Conservation (phyloP, 345 rosid species). For the Geranium brycei region DNA sequence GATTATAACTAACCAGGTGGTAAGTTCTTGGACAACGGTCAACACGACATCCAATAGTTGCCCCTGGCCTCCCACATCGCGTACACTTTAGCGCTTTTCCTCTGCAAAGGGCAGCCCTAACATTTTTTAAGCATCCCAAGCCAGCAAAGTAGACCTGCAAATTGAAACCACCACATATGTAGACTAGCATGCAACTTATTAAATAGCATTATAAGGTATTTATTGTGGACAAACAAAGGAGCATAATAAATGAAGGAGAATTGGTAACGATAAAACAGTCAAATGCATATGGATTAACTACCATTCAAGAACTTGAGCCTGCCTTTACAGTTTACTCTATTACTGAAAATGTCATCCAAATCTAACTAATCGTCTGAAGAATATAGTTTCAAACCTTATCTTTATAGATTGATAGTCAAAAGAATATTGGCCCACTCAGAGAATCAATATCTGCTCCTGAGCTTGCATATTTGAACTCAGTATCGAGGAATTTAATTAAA, state of each 20-base stretch:
- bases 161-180: conserved; percentile 8
- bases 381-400: not conserved
- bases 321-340: not conserved
- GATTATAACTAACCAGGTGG: conserved; percentile 62
- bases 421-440: not conserved
- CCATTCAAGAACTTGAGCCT: not conserved
- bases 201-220: not conserved
- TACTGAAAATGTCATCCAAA: not conserved
- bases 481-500: not conserved
- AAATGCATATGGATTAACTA: too few species aligned
- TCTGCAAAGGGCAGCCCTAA: conserved; percentile 91
- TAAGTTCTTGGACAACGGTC: conserved; percentile 96
- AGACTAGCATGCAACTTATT: conserved; percentile 6
- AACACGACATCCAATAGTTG: conserved; percentile 98
- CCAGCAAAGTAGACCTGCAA: conserved; percentile 96
- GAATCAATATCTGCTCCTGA: not conserved
- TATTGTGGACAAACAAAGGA: not conserved
- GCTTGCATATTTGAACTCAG: not conserved
- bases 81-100: conserved; percentile 90
- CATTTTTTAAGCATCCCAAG: conserved; percentile 83
- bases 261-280: too few species aligned
- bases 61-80: conserved; percentile 96
- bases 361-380: not conserved
- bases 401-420: not conserved
- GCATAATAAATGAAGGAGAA: not conserved